Conservation (phyloP, 2,329 filamentous ascomycete species). For the Sporothrix brasiliensis region DNA sequence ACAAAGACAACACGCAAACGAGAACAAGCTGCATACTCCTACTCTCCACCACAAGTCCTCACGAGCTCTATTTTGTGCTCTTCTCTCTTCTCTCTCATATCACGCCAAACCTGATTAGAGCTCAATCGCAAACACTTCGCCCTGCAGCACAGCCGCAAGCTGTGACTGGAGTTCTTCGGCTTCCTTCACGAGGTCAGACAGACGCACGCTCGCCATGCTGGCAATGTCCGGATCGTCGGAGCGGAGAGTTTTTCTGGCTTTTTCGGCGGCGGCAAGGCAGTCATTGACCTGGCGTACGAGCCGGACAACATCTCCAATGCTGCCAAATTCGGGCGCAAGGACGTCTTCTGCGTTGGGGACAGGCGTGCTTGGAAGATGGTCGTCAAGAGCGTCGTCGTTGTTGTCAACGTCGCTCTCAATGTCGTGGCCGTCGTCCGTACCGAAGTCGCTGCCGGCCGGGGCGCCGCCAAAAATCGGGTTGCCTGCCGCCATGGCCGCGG, state of each 20-base stretch:
- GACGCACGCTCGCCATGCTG: not conserved
- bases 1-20: not conserved
- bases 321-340: constrained; percentile 28
- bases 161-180: not conserved
- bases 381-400: not conserved
- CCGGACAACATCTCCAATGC: constrained; percentile 29
- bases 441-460: not conserved
- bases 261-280: not conserved
- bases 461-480: not conserved
- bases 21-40: not conserved
- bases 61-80: no score
- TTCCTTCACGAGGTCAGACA: not conserved
- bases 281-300: constrained; percentile 16
- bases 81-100: not conserved
- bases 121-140: constrained; percentile 30
- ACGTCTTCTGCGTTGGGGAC: constrained; percentile 24
- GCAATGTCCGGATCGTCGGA: not conserved
- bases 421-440: not conserved
- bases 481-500: not conserved
- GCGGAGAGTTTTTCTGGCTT: not conserved
- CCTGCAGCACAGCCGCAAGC: constrained; percentile 19
- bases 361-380: not conserved
- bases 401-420: not conserved
- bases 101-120: not conserved
- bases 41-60: not conserved